Evolutionary conservation across 441 rosid genomes (phyloP).

Genomic region (California macrophylla): DNA sequence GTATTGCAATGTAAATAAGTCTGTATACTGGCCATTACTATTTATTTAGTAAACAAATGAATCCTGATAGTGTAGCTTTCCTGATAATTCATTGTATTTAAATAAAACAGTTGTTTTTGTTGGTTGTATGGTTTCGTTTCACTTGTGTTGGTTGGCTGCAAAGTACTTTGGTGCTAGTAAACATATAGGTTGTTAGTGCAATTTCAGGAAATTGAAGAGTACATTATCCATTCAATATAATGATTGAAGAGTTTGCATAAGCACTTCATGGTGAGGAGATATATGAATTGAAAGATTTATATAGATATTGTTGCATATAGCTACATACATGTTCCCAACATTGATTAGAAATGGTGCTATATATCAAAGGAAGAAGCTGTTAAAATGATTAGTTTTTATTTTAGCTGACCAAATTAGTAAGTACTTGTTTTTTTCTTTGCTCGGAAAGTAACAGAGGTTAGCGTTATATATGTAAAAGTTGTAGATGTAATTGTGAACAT

Average conservation of each 20-base stretch:
- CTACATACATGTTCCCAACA: neutral
- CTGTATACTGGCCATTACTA: neutral
- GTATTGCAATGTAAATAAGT: neutral
- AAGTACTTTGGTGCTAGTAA: neutral
- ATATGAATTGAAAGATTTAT: neutral
- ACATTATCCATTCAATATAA: neutral
- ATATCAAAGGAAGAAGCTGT: neutral
- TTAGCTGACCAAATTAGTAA: neutral
- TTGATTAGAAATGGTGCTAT: neutral
- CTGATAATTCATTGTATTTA: neutral
- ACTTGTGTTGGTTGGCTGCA: neutral
- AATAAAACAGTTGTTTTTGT: neutral
- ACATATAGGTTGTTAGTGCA: neutral
- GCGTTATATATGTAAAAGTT: neutral
- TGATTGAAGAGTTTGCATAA: neutral
- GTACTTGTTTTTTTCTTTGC: neutral
- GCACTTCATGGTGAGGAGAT: neutral
- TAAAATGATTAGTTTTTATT: neutral
- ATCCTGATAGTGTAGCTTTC: neutral
- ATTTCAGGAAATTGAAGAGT: neutral
- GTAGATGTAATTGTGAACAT: neutral
- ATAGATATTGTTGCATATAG: neutral
- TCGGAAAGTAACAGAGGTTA: neutral
- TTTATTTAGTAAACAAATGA: neutral
- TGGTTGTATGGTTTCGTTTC: neutral